Evolutionary conservation across 2,329 filamentous ascomycete species (phyloP).

Genomic region (Ophiostoma sp.): DNA sequence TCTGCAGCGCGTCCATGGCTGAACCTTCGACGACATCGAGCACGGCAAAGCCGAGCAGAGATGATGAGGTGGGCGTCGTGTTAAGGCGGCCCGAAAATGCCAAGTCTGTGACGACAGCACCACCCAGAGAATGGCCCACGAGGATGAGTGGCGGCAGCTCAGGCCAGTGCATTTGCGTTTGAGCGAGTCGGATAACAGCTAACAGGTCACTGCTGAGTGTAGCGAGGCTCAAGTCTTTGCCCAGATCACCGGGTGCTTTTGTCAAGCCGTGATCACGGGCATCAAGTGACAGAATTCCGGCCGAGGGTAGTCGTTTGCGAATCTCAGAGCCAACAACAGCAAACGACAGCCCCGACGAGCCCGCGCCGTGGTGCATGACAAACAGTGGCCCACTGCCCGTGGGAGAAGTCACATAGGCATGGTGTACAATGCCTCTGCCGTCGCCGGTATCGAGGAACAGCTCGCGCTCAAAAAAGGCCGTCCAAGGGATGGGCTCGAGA

Average conservation of each 20-base stretch:
- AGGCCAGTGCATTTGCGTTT: conserved; percentile 69
- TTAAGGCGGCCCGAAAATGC: conserved; percentile 64
- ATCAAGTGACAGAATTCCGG: conserved; percentile 82
- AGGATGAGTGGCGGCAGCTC: conserved; percentile 73
- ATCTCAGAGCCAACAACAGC: conserved; percentile 78
- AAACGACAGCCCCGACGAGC: conserved; percentile 90
- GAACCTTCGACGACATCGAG: conserved; percentile 95
- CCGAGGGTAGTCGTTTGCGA: conserved; percentile 70
- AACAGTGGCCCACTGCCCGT: conserved; percentile 75
- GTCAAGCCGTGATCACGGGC: conserved; percentile 84
- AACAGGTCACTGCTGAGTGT: conserved; percentile 74
- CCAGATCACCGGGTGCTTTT: conserved; percentile 35
- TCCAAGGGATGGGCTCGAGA: conserved; percentile 75
- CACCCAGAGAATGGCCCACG: conserved; percentile 89
- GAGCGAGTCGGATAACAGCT: conserved; percentile 66
- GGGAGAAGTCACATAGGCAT: conserved; percentile 86
- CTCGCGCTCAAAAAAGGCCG: conserved; percentile 86
- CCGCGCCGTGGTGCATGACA: conserved; percentile 91
- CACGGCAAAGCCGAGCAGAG: conserved; percentile 75
- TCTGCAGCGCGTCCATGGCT: conserved; percentile 89
- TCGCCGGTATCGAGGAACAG: conserved; percentile 64
- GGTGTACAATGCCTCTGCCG: conserved; percentile 60
- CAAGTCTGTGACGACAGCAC: conserved; percentile 84
- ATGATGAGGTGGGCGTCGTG: background rate
- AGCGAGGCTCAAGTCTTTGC: conserved; percentile 67